A percentile compares a stretch with the other conserved stretches of the same genome.
phyloP scores from a whole-genome alignment of 202 grass and related monocot species.

The Setaria viridis region DNA sequence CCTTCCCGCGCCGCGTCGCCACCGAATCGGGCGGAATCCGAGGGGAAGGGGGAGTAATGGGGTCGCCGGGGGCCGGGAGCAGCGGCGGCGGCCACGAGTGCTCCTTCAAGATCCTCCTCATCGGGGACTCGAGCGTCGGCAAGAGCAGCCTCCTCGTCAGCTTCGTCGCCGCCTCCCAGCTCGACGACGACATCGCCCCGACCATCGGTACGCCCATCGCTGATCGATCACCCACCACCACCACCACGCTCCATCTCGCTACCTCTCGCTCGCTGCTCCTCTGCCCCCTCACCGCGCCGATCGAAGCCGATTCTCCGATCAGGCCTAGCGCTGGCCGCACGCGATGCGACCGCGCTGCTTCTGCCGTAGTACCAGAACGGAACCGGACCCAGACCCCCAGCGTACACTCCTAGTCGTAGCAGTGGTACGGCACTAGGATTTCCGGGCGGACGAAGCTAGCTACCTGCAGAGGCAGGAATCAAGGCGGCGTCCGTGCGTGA shows the following conservation, averaged over 20 bases:
- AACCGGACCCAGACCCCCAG: not conserved
- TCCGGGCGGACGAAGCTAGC: not conserved
- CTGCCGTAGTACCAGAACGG: not conserved
- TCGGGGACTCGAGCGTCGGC: constrained; percentile 91
- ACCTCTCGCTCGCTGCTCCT: not conserved
- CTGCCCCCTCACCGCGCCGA: not conserved
- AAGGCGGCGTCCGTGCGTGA: constrained; percentile 3
- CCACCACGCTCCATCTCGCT: not conserved
- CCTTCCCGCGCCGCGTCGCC: not conserved
- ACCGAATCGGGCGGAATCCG: constrained; percentile 11
- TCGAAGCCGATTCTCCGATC: constrained; percentile 4
- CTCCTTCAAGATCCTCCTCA: constrained; percentile 95
- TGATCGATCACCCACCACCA: not conserved
- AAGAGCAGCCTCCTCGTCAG: constrained; percentile 98
- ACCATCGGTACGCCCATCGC: constrained; percentile 66
- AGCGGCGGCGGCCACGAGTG: constrained; percentile 61
- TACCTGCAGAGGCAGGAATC: not conserved
- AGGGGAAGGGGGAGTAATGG: not conserved
- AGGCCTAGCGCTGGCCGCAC: not conserved
- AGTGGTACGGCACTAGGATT: not conserved
- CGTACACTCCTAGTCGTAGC: constrained; percentile 17
- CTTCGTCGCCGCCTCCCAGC: constrained; percentile 76
- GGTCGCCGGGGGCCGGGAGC: constrained; percentile 46
- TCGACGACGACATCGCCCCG: constrained; percentile 75
- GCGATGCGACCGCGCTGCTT: not conserved